Conservation (phyloP, 1,284 basidiomycete species). For the Ceratobasidium sp. region DNA sequence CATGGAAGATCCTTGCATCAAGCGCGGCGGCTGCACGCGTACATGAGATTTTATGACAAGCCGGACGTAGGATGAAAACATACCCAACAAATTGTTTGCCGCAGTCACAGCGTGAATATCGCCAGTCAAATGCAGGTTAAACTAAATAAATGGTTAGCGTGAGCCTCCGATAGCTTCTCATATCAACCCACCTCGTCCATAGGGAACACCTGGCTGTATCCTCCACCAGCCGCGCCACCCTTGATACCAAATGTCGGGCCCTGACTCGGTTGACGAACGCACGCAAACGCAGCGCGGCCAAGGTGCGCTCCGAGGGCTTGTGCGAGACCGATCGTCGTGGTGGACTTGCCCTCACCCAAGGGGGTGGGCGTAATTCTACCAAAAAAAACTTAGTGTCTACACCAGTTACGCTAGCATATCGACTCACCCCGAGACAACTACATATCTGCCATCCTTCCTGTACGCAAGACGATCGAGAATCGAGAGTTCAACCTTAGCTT, state of each 20-base stretch:
- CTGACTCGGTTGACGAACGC: constrained; percentile 98
- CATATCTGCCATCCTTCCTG: constrained; percentile 95
- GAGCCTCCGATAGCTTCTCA: neutral
- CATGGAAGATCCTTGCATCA: constrained; percentile 98
- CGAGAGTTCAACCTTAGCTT: constrained; percentile 95
- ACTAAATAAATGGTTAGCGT: constrained; percentile 63
- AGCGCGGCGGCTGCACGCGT: constrained; percentile 83
- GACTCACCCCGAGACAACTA: constrained; percentile 89
- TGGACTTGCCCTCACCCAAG: constrained; percentile 98
- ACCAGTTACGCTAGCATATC: neutral
- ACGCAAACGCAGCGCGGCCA: constrained; percentile 93
- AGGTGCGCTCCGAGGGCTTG: constrained; percentile 97
- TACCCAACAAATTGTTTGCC: constrained; percentile 95
- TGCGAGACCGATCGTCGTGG: constrained; percentile 96
- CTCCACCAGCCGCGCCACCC: constrained; percentile 97
- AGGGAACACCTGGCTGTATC: constrained; percentile 98
- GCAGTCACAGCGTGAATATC: constrained; percentile 99
- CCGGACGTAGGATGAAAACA: constrained; percentile 43
- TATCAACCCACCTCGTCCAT: constrained; percentile 89
- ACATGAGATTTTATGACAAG: constrained; percentile 12
- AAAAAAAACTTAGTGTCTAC: constrained; percentile 34
- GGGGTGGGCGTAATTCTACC: constrained; percentile 95
- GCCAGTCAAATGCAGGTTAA: constrained; percentile 96
- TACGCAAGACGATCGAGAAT: constrained; percentile 88
- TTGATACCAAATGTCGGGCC: constrained; percentile 99